Evolutionary conservation across 768 basidiomycete species (phyloP).

Genomic region (Pleurotus pulmonarius): DNA sequence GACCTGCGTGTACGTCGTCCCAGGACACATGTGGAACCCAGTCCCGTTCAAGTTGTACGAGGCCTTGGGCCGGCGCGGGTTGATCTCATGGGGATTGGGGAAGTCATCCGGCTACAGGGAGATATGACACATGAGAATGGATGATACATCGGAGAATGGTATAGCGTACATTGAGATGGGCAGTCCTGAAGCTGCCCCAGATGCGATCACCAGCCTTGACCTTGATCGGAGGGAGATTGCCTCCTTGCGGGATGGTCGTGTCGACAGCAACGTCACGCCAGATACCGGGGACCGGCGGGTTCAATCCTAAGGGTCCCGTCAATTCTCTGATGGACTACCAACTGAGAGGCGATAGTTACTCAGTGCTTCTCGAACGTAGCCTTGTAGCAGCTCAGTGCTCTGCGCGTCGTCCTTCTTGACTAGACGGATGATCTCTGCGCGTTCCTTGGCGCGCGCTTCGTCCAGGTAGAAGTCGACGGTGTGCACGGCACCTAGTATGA

Average conservation of each 20-base stretch:
- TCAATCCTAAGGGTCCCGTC: constrained; percentile 18
- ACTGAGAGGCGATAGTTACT: constrained; percentile 24
- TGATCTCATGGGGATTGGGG: constrained; percentile 33
- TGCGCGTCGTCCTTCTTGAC: constrained; percentile 25
- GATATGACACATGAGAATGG: no score
- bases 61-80: constrained; percentile 31
- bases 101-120: constrained; percentile 32
- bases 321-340: neutral
- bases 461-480: constrained; percentile 55
- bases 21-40: constrained; percentile 13
- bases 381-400: constrained; percentile 33
- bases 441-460: constrained; percentile 33
- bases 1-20: constrained; percentile 5
- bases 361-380: constrained; percentile 52
- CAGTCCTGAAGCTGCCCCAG: constrained; percentile 37
- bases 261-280: constrained; percentile 32
- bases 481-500: constrained; percentile 31
- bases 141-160: no score
- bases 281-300: constrained; percentile 40
- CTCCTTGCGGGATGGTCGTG: constrained; percentile 30
- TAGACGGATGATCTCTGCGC: constrained; percentile 34
- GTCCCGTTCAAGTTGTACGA: constrained; percentile 26
- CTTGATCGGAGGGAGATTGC: constrained; percentile 25
- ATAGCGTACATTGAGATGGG: constrained; percentile 33
- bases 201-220: constrained; percentile 39